Conservation (phyloP, 768 basidiomycete species). For the Suillus weaverae region DNA sequence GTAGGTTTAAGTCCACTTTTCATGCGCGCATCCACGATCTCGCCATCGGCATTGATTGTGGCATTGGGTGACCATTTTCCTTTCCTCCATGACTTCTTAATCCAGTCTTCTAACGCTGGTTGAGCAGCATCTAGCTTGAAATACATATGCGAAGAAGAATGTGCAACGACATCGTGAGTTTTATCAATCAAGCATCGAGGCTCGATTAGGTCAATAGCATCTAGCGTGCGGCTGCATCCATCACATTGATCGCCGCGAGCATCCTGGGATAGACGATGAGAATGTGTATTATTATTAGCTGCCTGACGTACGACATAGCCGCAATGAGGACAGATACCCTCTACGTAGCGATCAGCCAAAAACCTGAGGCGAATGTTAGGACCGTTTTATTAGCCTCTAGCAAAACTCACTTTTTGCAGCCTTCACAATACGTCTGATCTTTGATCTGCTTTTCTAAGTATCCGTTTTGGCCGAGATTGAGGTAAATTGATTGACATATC, state of each 20-base stretch:
- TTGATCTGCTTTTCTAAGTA: conserved; percentile 80
- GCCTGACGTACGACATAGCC: conserved; percentile 62
- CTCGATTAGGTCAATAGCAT: conserved; percentile 89
- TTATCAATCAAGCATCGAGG: conserved; percentile 92
- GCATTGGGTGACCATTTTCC: conserved; percentile 94
- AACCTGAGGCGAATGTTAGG: conserved; percentile 52
- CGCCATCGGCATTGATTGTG: conserved; percentile 85
- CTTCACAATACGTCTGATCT: conserved; percentile 94
- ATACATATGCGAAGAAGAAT: conserved; percentile 89
- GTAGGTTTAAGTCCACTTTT: conserved; percentile 84
- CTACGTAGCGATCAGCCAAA: conserved; percentile 95
- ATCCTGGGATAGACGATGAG: conserved; percentile 49
- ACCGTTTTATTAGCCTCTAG: neutral
- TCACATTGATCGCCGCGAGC: conserved; percentile 99
- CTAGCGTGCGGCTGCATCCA: conserved; percentile 85
- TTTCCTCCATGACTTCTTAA: conserved; percentile 70
- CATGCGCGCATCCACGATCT: conserved; percentile 86
- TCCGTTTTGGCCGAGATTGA: conserved; percentile 76
- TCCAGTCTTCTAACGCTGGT: conserved; percentile 82
- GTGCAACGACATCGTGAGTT: conserved; percentile 72
- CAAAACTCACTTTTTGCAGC: conserved; percentile 69
- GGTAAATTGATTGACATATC: conserved; percentile 88
- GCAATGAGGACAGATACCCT: conserved; percentile 97
- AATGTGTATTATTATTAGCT: neutral
- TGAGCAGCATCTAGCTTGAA: conserved; percentile 84